These are phyloP conservation scores for Xylariomycetidae sp. DNA, from an alignment of 2,329 filamentous ascomycete species.

Conservation along the genomic window DNA sequence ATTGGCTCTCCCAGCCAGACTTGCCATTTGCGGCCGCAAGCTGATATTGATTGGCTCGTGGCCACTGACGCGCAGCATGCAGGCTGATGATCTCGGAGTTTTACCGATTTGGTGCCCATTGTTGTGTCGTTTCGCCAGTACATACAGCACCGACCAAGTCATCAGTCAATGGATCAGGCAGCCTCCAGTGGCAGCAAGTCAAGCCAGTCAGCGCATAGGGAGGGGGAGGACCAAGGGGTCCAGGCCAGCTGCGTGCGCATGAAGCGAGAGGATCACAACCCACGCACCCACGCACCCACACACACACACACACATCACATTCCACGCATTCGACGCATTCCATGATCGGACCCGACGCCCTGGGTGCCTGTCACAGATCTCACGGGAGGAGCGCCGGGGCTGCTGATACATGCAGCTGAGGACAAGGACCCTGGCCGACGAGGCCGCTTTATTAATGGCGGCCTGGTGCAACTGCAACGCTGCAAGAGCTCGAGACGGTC, in stretches of 20 bases:
- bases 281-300: not conserved
- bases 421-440: not conserved
- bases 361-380: slow-evolving; percentile 10
- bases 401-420: not conserved
- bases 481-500: not conserved
- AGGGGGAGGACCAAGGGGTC: not conserved
- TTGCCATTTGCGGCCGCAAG: slow-evolving; percentile 21
- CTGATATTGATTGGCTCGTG: slow-evolving; percentile 20
- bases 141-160: no score
- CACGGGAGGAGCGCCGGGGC: slow-evolving; percentile 1
- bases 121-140: slow-evolving; percentile 7
- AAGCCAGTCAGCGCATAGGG: not conserved
- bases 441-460: not conserved
- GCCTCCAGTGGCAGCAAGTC: not conserved
- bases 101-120: slow-evolving; percentile 6
- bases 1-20: not conserved
- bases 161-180: not conserved
- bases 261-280: slow-evolving; percentile 6
- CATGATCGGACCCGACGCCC: slow-evolving; percentile 11
- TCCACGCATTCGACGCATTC: not conserved
- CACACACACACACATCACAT: no score
- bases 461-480: not conserved
- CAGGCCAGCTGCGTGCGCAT: slow-evolving; percentile 7
- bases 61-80: slow-evolving; percentile 7
- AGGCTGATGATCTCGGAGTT: slow-evolving; percentile 6